Evolutionary conservation across 1,284 basidiomycete species (phyloP), one percentile per base, ranked within the genome.

Genomic region (Amylostereum areolatum): DNA sequence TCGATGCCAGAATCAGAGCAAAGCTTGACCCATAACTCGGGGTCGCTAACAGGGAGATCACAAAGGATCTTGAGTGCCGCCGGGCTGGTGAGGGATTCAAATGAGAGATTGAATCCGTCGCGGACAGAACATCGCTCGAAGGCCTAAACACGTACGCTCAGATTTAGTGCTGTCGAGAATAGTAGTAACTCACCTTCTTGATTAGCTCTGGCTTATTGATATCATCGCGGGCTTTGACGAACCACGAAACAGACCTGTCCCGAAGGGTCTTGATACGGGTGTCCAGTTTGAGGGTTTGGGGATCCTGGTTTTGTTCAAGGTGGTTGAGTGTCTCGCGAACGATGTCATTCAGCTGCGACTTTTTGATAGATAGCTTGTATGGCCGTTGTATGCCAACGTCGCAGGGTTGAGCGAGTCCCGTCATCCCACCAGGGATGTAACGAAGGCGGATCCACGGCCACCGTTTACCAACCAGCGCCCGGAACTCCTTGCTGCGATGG

Each of bases 401-500:
- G 40, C 54, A 55, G 5, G 62, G 61, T 46, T 65, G 62, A 12
- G 43, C 41, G 5, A 59, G 41, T 9, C 57, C 52, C 4, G 59
- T 61, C 12, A 52, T 59, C 11, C 60, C 57, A 7, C 49, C 58
- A n/a, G 59, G 62, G 28, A 65, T 50, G 43, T 47, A 60, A 24
- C 42, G n/a, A 44, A 45, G 37, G 12, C 37, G 37, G 37, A 65
- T 62, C 56, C 57, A 59, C 3, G 55, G 52, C 29, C 59, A 58
- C 3, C 37, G 39, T 1, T 30, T 35, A 2, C 42, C 36, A 59
- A 72, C 61, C 61, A 62, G 70, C 0, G 33, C 35, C 0, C 57
- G 53, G 50, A 73, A 72, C 40, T 64, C 62, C 1, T 57, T 31
- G 6, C 62, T 65, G 0, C 60, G 54, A 52, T 74, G 71, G 2